Conservation (phyloP, 2,329 filamentous ascomycete genomes). For the Calonectria naviculata region DNA sequence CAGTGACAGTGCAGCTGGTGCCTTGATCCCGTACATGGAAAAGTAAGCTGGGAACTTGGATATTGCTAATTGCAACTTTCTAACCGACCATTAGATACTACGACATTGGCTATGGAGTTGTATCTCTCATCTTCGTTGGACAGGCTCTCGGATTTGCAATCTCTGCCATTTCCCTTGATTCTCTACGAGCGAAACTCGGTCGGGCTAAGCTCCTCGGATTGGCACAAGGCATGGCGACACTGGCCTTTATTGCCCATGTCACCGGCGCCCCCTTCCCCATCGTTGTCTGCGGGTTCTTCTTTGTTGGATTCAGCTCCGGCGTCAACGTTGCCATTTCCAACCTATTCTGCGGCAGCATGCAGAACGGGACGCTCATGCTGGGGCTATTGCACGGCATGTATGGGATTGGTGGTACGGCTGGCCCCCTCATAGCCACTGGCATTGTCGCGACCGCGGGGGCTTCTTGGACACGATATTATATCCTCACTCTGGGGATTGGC, state of each 20-base stretch:
- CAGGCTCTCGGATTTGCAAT: conserved; percentile 82
- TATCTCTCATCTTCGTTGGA: conserved; percentile 85
- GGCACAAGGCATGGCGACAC: conserved; percentile 65
- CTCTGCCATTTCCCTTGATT: conserved; percentile 77
- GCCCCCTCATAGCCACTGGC: conserved; percentile 79
- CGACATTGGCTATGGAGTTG: conserved; percentile 78
- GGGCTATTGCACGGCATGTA: conserved; percentile 76
- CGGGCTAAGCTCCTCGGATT: conserved; percentile 72
- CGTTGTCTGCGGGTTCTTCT: conserved; percentile 75
- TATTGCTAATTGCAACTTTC: background rate
- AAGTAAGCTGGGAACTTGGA: conserved; percentile 47
- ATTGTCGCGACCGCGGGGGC: conserved; percentile 70
- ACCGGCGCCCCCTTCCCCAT: conserved; percentile 76
- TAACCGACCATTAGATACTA: conserved; percentile 63
- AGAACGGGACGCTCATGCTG: conserved; percentile 64
- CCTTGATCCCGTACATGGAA: conserved; percentile 85
- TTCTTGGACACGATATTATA: conserved; percentile 79
- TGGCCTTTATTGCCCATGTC: conserved; percentile 74
- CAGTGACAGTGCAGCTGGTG: conserved; percentile 81
- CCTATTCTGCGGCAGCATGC: conserved; percentile 67
- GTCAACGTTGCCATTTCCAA: conserved; percentile 68
- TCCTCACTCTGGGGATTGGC: conserved; percentile 70
- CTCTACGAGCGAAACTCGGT: conserved; percentile 71
- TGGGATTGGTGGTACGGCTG: conserved; percentile 73
- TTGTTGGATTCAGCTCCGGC: conserved; percentile 70